Conservation (phyloP, 2,329 filamentous ascomycete genomes). For the Acarospora socialis region DNA sequence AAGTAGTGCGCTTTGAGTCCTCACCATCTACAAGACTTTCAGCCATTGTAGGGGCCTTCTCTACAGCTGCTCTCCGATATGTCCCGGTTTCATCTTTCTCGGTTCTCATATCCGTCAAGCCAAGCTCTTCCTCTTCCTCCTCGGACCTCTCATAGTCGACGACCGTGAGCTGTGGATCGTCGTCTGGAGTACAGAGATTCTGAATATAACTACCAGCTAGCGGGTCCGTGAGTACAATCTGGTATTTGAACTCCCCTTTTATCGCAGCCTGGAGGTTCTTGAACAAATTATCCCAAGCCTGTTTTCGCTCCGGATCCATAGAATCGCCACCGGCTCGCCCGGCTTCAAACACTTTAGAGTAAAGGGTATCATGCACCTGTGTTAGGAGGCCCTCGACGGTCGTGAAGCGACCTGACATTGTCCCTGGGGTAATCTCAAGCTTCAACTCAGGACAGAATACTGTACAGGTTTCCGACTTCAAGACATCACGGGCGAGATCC, state of each 20-base stretch:
- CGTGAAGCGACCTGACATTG: constrained; percentile 88
- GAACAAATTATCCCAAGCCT: constrained; percentile 74
- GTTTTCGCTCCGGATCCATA: constrained; percentile 48
- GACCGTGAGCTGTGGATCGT: constrained; percentile 67
- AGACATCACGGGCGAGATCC: constrained; percentile 81
- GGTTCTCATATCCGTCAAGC: constrained; percentile 80
- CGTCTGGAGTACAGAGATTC: constrained; percentile 62
- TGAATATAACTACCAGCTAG: constrained; percentile 90
- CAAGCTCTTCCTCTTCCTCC: constrained; percentile 88
- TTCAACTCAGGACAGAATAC: constrained; percentile 77
- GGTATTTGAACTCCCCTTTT: constrained; percentile 65
- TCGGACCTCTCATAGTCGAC: constrained; percentile 77
- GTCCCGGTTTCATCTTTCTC: constrained; percentile 62
- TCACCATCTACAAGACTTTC: too few species aligned
- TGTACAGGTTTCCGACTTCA: constrained; percentile 88
- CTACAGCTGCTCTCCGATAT: constrained; percentile 10
- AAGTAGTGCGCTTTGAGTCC: too few species aligned
- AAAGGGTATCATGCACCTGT: constrained; percentile 81
- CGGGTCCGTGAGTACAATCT: constrained; percentile 71
- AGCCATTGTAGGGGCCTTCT: too few species aligned
- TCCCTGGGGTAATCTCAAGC: constrained; percentile 81
- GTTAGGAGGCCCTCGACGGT: constrained; percentile 89
- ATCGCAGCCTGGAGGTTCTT: constrained; percentile 61
- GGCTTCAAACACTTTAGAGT: constrained; percentile 63
- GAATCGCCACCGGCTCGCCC: constrained; percentile 58